A percentile compares a stretch with the other conserved stretches of the same genome.
Conservation (phyloP, 768 basidiomycete species). For the Amanita phalloides region DNA sequence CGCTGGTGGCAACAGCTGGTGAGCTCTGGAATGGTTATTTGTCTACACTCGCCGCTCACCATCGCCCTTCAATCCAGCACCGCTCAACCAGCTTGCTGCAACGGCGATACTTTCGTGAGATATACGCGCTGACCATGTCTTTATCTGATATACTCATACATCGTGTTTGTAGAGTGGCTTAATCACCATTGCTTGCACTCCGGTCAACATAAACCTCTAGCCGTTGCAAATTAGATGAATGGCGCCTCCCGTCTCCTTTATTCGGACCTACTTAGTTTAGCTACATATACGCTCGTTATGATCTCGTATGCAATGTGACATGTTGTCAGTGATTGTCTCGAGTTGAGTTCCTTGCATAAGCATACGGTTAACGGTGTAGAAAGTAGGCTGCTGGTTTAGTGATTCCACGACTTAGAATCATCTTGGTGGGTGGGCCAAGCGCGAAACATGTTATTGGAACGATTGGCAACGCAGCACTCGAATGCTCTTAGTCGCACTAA, state of each 20-base stretch:
- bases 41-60: background rate
- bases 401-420: no score
- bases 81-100: constrained; percentile 14
- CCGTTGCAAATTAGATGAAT: background rate
- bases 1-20: constrained; percentile 11
- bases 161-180: constrained; percentile 6
- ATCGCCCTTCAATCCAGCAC: constrained; percentile 6
- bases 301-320: background rate
- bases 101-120: constrained; percentile 12
- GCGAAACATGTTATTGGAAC: no score
- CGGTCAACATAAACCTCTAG: constrained; percentile 13
- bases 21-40: background rate
- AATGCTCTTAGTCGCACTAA: no score
- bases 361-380: no score
- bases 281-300: background rate
- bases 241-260: background rate
- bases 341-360: background rate
- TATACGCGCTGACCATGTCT: background rate
- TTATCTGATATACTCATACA: background rate
- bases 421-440: no score
- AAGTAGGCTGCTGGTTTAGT: no score
- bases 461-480: background rate
- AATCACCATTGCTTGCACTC: constrained; percentile 11
- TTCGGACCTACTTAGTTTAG: background rate
- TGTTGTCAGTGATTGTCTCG: background rate